Conservation (phyloP, 2,329 filamentous ascomycete species). For the Xylaria arbuscula region DNA sequence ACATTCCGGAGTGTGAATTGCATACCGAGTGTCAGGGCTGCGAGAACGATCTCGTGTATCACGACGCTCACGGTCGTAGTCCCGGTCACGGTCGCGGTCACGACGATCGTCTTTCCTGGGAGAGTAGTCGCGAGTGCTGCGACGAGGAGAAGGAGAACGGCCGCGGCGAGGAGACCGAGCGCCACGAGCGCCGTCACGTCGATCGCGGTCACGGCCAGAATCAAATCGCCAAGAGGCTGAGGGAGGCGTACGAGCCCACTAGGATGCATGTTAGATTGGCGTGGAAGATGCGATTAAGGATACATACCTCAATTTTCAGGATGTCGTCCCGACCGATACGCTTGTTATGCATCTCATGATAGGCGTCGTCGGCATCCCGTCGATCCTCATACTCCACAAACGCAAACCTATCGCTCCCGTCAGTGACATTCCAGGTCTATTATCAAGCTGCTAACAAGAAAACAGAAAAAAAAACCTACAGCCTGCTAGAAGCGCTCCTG, state of each 20-base stretch:
- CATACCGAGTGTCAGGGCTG: conserved; percentile 67
- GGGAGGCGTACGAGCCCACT: conserved; percentile 99
- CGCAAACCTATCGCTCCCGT: conserved; percentile 73
- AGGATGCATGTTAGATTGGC: conserved; percentile 37
- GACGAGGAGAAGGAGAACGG: conserved; percentile 82
- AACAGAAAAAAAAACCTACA: conserved; percentile 75
- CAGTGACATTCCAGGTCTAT: conserved; percentile 33
- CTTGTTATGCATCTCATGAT: conserved; percentile 99
- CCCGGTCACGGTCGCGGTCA: conserved; percentile 76
- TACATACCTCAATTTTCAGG: conserved; percentile 92
- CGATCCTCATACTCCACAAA: conserved; percentile 99
- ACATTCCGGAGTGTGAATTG: background rate
- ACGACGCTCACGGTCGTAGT: conserved; percentile 64
- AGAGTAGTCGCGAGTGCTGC: conserved; percentile 81
- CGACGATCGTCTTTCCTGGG: conserved; percentile 89
- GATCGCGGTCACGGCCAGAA: conserved; percentile 82
- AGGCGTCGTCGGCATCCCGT: conserved; percentile 97
- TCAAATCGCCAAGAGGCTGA: conserved; percentile 99
- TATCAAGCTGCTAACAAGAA: background rate
- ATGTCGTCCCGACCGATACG: conserved; percentile 94
- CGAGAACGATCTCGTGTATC: conserved; percentile 74
- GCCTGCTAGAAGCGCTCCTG: conserved; percentile 89
- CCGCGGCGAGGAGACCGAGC: conserved; percentile 73
- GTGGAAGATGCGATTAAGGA: background rate
- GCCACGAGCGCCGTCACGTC: conserved; percentile 62